phyloP scores from a whole-genome alignment of 2,329 filamentous ascomycete species.

The Aspergillus phoenicis region DNA sequence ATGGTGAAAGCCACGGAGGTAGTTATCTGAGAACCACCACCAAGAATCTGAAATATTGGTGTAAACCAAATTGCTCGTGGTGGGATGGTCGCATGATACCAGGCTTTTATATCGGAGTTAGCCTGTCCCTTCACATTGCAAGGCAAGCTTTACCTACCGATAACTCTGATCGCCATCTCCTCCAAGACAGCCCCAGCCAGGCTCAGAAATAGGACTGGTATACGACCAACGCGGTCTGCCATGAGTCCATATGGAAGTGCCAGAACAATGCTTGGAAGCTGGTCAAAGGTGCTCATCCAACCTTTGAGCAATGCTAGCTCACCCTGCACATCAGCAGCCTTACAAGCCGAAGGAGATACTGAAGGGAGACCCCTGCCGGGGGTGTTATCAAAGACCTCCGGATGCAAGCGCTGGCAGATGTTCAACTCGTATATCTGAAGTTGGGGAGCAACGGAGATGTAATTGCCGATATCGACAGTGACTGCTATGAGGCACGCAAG shows the following conservation, averaged over 20 bases:
- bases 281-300: slow-evolving; percentile 16
- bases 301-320: slow-evolving; percentile 17
- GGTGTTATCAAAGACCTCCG: neutral
- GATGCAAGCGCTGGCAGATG: slow-evolving; percentile 17
- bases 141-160: slow-evolving; percentile 9
- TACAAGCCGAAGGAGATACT: slow-evolving; percentile 8
- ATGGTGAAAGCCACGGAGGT: slow-evolving; percentile 14
- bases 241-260: slow-evolving; percentile 19
- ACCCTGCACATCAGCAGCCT: slow-evolving; percentile 14
- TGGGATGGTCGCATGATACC: slow-evolving; percentile 14
- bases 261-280: slow-evolving; percentile 16
- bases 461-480: slow-evolving; percentile 15
- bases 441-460: slow-evolving; percentile 18
- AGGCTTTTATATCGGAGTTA: slow-evolving; percentile 4
- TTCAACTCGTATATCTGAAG: slow-evolving; percentile 17
- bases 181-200: slow-evolving; percentile 11
- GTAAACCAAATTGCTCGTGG: slow-evolving; percentile 17
- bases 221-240: slow-evolving; percentile 18
- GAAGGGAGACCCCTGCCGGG: neutral
- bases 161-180: slow-evolving; percentile 11
- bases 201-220: slow-evolving; percentile 11
- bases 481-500: slow-evolving; percentile 11
- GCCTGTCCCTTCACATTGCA: neutral
- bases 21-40: slow-evolving; percentile 15
- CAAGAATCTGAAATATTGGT: slow-evolving; percentile 18